phyloP scores from a whole-genome alignment of 208 protist genomes.

The Crithidia mellificae region DNA sequence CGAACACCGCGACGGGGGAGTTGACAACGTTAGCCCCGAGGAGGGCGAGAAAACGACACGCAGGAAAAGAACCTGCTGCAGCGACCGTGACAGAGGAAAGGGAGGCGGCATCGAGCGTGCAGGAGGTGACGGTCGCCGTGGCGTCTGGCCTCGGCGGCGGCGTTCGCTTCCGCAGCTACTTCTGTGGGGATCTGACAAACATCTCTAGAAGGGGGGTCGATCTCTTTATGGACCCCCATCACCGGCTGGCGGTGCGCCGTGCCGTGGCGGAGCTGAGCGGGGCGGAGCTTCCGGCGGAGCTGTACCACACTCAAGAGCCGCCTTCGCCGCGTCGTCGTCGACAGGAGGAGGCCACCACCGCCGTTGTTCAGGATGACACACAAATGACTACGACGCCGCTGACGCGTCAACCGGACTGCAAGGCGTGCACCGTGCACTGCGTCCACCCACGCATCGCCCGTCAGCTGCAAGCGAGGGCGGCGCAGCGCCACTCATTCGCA shows the following conservation, averaged over 20 bases:
- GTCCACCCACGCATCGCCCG: slow-evolving; percentile 17
- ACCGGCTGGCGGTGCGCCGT: neutral
- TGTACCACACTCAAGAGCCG: too few species aligned
- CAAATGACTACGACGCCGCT: neutral
- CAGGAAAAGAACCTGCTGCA: neutral
- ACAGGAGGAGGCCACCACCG: too few species aligned
- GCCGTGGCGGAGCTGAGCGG: too few species aligned
- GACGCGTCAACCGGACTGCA: neutral
- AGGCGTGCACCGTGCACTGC: slow-evolving; percentile 17
- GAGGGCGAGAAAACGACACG: too few species aligned
- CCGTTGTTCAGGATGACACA: neutral
- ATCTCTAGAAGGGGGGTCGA: neutral
- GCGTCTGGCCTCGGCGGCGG: neutral
- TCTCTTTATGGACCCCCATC: slow-evolving; percentile 10
- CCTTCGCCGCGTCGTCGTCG: too few species aligned
- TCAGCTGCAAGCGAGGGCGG: neutral
- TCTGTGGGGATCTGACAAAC: slow-evolving; percentile 12
- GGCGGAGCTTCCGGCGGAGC: too few species aligned
- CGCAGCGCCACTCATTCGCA: too few species aligned
- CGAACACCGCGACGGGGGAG: too few species aligned
- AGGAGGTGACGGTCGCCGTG: slow-evolving; percentile 17
- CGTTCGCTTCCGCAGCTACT: slow-evolving; percentile 16
- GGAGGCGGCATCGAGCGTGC: too few species aligned
- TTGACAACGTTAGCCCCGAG: too few species aligned
- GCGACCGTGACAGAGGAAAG: neutral